Base-by-base conservation (phyloP, 306 rosid genomes). In the Comarum palustre region DNA sequence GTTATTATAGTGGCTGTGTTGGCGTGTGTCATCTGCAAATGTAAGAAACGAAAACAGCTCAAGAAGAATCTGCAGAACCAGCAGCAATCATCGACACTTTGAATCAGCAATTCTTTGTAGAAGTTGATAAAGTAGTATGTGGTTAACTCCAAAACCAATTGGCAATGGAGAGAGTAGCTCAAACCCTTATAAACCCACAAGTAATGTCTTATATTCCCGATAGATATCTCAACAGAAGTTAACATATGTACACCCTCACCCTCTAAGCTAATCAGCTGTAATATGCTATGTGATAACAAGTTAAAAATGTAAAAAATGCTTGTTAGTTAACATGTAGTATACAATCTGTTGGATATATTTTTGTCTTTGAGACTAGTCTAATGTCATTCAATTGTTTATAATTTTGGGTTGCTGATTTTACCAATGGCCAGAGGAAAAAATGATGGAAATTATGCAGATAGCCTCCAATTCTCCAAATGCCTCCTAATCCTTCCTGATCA, bases 1-100 rank as follows among this genome's bases (percentile, higher is more conserved):
- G 19, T 58, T 27, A 2, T 71, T 57, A 2, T 71, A 17, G 43
- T 71, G 7, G 64, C 15, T 15, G 41, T 75, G 45, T 7, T 62
- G 15, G 73, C 75, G 32, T 64, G 64, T 48, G 68, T 55, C 46
- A 42, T 69, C 19, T 69, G 64, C 67, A 80, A 51, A 24, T 74
- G 54, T 6, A 63, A 10, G 43, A 75, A 50, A 64, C 32, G 52
- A 34, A 80, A 54, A 29, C 71, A 41, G 51, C 10, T 2, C 19
- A 16, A 20, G 63, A 68, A 58, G 59, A 14, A 25, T 52, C 24
- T n/a, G 58, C 45, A 41, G 38, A 66, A 19, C 38, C 54, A 10
- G 32, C 54, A 10, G 32, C 66, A 55, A 32, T 32, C 54, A 11
- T 45, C 17, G 16, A 19, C 24, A n/a, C 64, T 42, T 20, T 34